phyloP scores from a whole-genome alignment of 148 eudicot genomes.

The Pharnaceum exiguum region DNA sequence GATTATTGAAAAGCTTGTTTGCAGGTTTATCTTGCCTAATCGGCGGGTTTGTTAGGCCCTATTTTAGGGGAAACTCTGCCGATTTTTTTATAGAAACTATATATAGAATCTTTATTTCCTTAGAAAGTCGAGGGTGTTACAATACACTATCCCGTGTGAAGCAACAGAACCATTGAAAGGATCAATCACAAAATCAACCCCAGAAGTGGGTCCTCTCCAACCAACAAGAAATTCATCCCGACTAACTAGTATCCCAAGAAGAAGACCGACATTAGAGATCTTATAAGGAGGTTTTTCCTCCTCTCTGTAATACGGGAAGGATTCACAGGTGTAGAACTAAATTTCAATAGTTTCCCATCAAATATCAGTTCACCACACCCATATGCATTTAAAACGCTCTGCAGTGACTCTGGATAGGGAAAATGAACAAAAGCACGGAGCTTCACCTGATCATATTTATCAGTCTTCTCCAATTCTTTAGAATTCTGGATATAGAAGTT shows the following conservation, averaged over 20 bases:
- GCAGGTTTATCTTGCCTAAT: too few species aligned
- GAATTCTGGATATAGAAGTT: constrained; percentile 24
- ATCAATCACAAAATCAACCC: constrained; percentile 65
- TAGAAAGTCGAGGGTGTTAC: too few species aligned
- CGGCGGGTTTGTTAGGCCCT: too few species aligned
- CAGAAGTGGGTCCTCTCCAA: constrained; percentile 65
- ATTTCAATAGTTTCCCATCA: constrained; percentile 31
- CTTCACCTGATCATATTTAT: constrained; percentile 50
- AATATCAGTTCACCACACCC: constrained; percentile 39
- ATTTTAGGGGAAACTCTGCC: too few species aligned
- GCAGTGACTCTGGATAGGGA: constrained; percentile 39
- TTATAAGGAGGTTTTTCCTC: constrained; percentile 54
- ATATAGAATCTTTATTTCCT: too few species aligned
- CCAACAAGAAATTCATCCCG: constrained; percentile 52
- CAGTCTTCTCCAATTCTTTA: constrained; percentile 20
- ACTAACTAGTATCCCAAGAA: constrained; percentile 54
- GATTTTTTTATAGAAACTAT: too few species aligned
- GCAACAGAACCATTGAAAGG: constrained; percentile 59
- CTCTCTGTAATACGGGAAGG: constrained; percentile 53
- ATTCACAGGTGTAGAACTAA: constrained; percentile 61
- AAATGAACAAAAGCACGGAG: constrained; percentile 96
- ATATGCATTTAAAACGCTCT: constrained; percentile 40
- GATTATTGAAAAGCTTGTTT: too few species aligned
- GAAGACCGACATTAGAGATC: constrained; percentile 42
- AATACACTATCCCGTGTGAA: constrained; percentile 51